phyloP scores from a whole-genome alignment of 495 filamentous ascomycete genomes.

The Saxophila tyrrhenica region DNA sequence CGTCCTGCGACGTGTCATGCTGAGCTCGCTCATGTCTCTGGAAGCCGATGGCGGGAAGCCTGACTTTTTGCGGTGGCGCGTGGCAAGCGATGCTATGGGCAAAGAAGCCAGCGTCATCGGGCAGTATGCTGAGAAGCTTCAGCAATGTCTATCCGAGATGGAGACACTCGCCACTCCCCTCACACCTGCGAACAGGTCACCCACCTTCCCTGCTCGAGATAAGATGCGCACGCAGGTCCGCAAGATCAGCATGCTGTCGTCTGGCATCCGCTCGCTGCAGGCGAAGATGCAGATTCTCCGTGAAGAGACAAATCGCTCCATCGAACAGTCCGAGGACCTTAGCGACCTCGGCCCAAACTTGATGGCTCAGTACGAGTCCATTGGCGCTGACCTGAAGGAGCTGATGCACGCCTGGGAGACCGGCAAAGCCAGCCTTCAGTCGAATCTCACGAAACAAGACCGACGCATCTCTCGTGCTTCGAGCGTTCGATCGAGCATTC shows the following conservation, averaged over 20 bases:
- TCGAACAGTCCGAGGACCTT: constrained; percentile 63
- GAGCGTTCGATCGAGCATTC: constrained; percentile 42
- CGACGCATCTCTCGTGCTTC: constrained; percentile 56
- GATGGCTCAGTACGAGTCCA: constrained; percentile 84
- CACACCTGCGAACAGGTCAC: constrained; percentile 48
- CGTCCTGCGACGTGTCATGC: constrained; percentile 64
- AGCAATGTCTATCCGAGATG: constrained; percentile 64
- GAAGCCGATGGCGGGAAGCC: constrained; percentile 72
- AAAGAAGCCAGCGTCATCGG: constrained; percentile 39
- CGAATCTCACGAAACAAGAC: constrained; percentile 61
- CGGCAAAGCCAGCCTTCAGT: constrained; percentile 62
- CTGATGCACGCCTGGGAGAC: constrained; percentile 87
- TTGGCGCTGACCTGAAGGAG: constrained; percentile 72
- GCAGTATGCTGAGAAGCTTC: constrained; percentile 46
- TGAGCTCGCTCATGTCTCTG: constrained; percentile 78
- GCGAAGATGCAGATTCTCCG: constrained; percentile 88
- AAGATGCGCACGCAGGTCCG: constrained; percentile 72
- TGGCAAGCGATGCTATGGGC: constrained; percentile 66
- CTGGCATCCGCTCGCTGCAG: constrained; percentile 83
- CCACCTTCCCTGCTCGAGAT: constrained; percentile 53
- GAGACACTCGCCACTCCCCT: constrained; percentile 51
- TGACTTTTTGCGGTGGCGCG: constrained; percentile 71
- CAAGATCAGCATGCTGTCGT: constrained; percentile 74
- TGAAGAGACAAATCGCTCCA: constrained; percentile 70
- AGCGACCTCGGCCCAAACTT: constrained; percentile 63